Base-by-base conservation (phyloP, 2,329 filamentous ascomycete genomes). In the Stagonosporopsis chrysanthemi region DNA sequence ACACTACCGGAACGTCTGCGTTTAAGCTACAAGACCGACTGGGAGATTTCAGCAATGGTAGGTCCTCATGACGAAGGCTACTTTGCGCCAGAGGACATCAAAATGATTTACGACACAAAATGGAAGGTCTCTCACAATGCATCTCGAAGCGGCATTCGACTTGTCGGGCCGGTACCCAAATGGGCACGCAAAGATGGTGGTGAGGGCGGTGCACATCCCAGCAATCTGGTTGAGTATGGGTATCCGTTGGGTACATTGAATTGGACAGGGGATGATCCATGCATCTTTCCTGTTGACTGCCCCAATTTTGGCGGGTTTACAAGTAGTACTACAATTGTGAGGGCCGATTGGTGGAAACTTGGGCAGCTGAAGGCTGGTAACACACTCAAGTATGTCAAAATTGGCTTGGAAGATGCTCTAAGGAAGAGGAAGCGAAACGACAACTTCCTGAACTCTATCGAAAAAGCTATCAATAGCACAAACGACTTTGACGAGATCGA, bases 91-190 rank as follows among this genome's bases (percentile, higher is more conserved):
- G 80, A 84, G 48, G 83, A 83, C 52, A 80, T 86, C 46, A 79
- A 84, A 9, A 84, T 83, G 74, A 78, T 88, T 2, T 88, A 86
- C 70, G 72, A 74, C 5, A 83, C 81, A 0, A 73, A 79, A n/a
- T 88, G 84, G 83, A 84, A 84, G 45, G 78, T 88, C 2, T 84
- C 82, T 0, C 86, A 88, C 63, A 88, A 88, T 56, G 82, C 84
- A 0, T 84, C 83, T 12, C 78, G 87, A 54, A 84, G 82, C 38
- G 87, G 85, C 0, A 84, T 89, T 24, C 80, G 86, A 6, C 77
- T 89, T 0, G 72, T 86, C 1, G 86, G 86, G 0, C 85, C 86
- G 0, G 79, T 81, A 0, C 84, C 84, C 0, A 80, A 82, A 60
- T 89, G 84, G 82, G 83, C 85, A 14, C 77, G 87, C 6, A 70